These are phyloP conservation scores for Exophiala xenobiotica DNA, from an alignment of 2,329 filamentous ascomycete genomes.

Conservation along the genomic window DNA sequence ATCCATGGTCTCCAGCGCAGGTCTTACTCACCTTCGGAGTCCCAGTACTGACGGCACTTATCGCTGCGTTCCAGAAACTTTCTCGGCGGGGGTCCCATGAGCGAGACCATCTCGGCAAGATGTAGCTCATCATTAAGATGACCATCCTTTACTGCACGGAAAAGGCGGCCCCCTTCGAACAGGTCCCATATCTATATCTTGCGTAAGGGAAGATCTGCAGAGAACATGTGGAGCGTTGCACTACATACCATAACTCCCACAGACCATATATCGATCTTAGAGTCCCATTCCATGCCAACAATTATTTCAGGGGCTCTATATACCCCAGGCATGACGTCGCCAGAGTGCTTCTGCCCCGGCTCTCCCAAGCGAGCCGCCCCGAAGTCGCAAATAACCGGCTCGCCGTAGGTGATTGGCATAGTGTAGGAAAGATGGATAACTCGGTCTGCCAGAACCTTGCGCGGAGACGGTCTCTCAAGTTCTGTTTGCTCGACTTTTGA, in stretches of 20 bases:
- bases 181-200: not conserved
- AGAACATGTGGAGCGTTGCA: not conserved
- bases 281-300: slow-evolving; percentile 34
- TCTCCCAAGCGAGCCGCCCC: slow-evolving; percentile 31
- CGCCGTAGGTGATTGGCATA: slow-evolving; percentile 21
- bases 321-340: slow-evolving; percentile 32
- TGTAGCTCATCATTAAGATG: not conserved
- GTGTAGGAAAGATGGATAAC: slow-evolving; percentile 33
- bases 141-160: slow-evolving; percentile 8
- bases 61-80: slow-evolving; percentile 5
- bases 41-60: not conserved
- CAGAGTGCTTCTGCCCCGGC: slow-evolving; percentile 23
- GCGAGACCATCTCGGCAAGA: slow-evolving; percentile 12
- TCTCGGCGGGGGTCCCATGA: not conserved
- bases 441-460: slow-evolving; percentile 33
- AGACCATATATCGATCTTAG: slow-evolving; percentile 35
- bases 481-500: slow-evolving; percentile 34
- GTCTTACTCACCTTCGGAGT: slow-evolving; percentile 14
- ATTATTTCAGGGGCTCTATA: slow-evolving; percentile 35
- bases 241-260: slow-evolving; percentile 31
- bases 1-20: not conserved
- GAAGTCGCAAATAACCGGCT: slow-evolving; percentile 34
- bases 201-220: not conserved
- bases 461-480: slow-evolving; percentile 22
- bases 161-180: slow-evolving; percentile 4